phyloP scores from a whole-genome alignment of 2,329 filamentous ascomycete genomes.

The Paecilomyces sp. region DNA sequence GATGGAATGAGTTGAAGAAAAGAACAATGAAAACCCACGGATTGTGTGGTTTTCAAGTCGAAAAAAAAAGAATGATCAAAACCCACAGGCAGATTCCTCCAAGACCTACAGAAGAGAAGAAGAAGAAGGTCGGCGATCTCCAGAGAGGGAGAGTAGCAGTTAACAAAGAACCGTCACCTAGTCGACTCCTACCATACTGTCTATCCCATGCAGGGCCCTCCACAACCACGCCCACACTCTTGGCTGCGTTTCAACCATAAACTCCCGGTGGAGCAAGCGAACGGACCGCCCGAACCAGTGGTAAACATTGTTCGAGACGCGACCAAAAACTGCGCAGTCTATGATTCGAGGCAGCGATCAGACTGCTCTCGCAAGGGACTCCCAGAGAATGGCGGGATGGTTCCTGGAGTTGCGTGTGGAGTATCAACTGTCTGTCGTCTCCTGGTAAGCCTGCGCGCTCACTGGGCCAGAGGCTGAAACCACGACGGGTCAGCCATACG shows the following conservation, averaged over 20 bases:
- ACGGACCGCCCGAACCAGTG: neutral
- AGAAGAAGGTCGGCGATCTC: neutral
- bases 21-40: constrained; percentile 2
- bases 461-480: neutral
- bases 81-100: neutral
- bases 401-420: neutral
- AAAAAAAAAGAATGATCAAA: constrained; percentile 7
- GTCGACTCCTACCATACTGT: neutral
- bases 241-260: neutral
- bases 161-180: neutral
- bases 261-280: neutral
- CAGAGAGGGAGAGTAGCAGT: neutral
- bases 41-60: constrained; percentile 1
- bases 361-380: neutral
- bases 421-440: neutral
- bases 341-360: neutral
- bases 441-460: neutral
- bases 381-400: neutral
- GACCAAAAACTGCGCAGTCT: neutral
- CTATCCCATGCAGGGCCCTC: neutral
- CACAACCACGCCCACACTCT: neutral
- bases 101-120: neutral
- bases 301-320: neutral
- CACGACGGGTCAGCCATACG: neutral
- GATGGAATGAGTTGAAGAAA: neutral